phyloP scores from a whole-genome alignment of 441 rosid species.

The Manihot esculenta region DNA sequence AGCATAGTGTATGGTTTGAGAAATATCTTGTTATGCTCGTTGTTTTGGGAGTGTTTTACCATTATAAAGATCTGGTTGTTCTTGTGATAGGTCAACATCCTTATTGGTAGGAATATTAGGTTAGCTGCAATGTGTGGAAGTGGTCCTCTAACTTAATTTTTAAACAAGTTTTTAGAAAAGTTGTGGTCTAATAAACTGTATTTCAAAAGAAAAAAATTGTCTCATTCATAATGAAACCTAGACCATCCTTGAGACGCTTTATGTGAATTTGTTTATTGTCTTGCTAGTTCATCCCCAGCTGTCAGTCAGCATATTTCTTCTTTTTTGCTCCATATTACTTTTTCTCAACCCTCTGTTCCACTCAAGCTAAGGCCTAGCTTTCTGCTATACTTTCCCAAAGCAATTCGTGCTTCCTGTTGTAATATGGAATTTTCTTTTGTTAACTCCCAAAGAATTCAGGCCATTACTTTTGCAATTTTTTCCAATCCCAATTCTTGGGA shows the following conservation, averaged over 20 bases:
- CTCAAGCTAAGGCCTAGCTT: background rate
- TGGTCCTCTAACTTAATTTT: background rate
- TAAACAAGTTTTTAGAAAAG: background rate
- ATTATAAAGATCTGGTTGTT: background rate
- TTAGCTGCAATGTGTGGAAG: background rate
- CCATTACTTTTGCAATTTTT: too few relatives aligned
- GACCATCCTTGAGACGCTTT: background rate
- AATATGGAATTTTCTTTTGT: background rate
- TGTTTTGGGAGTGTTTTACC: background rate
- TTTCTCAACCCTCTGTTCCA: too few relatives aligned
- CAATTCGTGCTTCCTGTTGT: background rate
- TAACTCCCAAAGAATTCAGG: background rate
- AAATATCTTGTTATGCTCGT: background rate
- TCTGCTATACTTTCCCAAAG: background rate
- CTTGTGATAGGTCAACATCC: background rate
- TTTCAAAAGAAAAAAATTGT: too few relatives aligned
- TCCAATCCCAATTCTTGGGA: too few relatives aligned
- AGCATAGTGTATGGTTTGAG: background rate
- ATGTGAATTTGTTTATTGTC: background rate
- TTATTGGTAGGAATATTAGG: background rate
- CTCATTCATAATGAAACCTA: background rate
- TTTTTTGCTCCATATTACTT: too few relatives aligned
- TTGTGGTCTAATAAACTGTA: too few relatives aligned
- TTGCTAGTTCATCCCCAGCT: background rate
- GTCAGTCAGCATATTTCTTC: background rate